phyloP scores from a whole-genome alignment of 106 monocot genomes.

The Alisma plantagoaquatica region DNA sequence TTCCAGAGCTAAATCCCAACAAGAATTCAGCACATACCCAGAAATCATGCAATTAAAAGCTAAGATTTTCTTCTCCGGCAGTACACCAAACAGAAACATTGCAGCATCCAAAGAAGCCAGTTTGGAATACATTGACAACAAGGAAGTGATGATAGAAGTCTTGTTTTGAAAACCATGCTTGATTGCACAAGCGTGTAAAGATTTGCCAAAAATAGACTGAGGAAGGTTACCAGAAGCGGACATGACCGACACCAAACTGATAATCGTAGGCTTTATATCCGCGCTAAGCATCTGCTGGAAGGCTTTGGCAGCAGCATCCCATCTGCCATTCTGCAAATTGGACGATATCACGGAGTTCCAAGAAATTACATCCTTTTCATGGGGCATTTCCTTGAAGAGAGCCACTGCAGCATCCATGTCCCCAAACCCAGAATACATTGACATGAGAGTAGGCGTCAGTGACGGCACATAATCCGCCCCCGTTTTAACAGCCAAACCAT shows the following conservation, averaged over 20 bases:
- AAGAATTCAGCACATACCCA: slow-evolving; percentile 31
- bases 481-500: slow-evolving; percentile 36
- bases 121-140: slow-evolving; percentile 61
- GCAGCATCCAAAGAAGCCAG: slow-evolving; percentile 32
- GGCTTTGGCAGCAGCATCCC: slow-evolving; percentile 18
- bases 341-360: slow-evolving; percentile 67
- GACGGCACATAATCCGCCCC: slow-evolving; percentile 22
- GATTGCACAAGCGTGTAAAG: slow-evolving; percentile 35
- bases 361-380: slow-evolving; percentile 23
- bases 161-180: slow-evolving; percentile 26
- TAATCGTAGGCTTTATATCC: slow-evolving; percentile 24
- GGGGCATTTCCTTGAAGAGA: slow-evolving; percentile 21
- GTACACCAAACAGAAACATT: slow-evolving; percentile 13
- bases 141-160: slow-evolving; percentile 24
- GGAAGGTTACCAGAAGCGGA: slow-evolving; percentile 27
- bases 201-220: slow-evolving; percentile 18
- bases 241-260: slow-evolving; percentile 42
- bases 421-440: slow-evolving; percentile 38
- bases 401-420: slow-evolving; percentile 23
- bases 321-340: slow-evolving; percentile 22
- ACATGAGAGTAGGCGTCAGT: slow-evolving; percentile 39
- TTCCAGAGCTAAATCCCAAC: slow-evolving; percentile 14
- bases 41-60: slow-evolving; percentile 56
- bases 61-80: slow-evolving; percentile 33
- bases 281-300: slow-evolving; percentile 27